phyloP scores from a whole-genome alignment of 1,139 yeast species.

The Hansenula sp. region DNA sequence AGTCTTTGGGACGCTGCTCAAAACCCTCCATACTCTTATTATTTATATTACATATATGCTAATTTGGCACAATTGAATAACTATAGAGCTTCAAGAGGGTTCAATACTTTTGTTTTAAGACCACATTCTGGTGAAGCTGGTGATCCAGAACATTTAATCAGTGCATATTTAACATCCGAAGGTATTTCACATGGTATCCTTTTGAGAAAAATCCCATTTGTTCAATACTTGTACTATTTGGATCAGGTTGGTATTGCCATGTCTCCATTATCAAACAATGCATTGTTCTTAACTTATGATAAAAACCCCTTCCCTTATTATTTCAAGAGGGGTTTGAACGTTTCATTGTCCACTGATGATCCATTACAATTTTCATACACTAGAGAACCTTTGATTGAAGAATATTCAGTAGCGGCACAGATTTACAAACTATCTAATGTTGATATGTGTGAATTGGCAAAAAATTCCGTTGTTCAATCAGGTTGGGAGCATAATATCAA shows the following conservation, averaged over 20 bases:
- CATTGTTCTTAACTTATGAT: constrained; percentile 90
- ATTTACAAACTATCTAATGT: constrained; percentile 90
- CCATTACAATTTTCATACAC: constrained; percentile 95
- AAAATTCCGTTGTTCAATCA: constrained; percentile 81
- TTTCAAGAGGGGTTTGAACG: constrained; percentile 90
- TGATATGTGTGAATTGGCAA: constrained; percentile 91
- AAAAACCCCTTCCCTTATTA: constrained; percentile 89
- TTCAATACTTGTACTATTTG: constrained; percentile 87
- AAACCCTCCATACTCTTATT: constrained; percentile 98
- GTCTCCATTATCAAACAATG: constrained; percentile 97
- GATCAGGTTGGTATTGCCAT: constrained; percentile 98
- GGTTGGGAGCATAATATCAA: constrained; percentile 89
- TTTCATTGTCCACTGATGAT: constrained; percentile 90
- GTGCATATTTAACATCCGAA: constrained; percentile 86
- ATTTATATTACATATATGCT: constrained; percentile 82
- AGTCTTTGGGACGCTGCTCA: constrained; percentile 68
- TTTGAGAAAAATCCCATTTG: constrained; percentile 87
- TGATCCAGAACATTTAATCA: constrained; percentile 92
- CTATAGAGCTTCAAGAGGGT: constrained; percentile 70
- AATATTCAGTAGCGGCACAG: constrained; percentile 96
- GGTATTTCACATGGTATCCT: constrained; percentile 95
- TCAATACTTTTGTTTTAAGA: constrained; percentile 85
- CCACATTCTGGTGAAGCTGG: constrained; percentile 99
- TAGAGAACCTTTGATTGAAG: constrained; percentile 96
- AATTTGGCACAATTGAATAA: constrained; percentile 82